Evolutionary conservation across 305 asterid species (phyloP).

Genomic region (Solanum hybrid): DNA sequence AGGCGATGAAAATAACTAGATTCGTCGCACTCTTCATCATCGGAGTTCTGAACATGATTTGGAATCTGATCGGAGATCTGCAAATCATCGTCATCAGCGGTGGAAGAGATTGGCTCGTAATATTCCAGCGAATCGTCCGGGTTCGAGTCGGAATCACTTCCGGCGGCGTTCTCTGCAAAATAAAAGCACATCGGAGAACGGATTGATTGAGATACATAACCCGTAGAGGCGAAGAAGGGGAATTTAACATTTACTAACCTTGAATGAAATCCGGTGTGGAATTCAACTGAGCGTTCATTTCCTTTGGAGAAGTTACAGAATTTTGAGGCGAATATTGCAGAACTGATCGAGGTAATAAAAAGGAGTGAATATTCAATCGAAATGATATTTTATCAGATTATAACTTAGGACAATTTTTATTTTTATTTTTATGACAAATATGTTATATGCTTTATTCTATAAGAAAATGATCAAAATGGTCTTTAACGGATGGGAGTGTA

Average conservation of each 20-base stretch:
- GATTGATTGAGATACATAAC: neutral
- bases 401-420: neutral
- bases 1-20: conserved; percentile 15
- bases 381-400: neutral
- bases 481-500: neutral
- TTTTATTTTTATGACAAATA: neutral
- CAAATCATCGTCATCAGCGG: conserved; percentile 24
- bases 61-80: conserved; percentile 14
- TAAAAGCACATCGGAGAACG: neutral
- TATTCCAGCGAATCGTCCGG: conserved; percentile 49
- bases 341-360: neutral
- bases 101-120: conserved; percentile 69
- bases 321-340: neutral
- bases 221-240: neutral
- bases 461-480: neutral
- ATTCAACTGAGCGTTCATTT: conserved; percentile 14
- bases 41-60: conserved; percentile 20
- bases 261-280: neutral
- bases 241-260: neutral
- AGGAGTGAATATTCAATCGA: neutral
- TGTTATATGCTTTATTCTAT: neutral
- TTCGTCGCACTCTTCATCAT: conserved; percentile 1
- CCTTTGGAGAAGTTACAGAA: neutral
- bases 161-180: conserved; percentile 26
- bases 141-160: conserved; percentile 58